These are phyloP conservation scores for Pythium brachiatum DNA, from an alignment of 352 stramenopile species.

Conservation along the genomic window DNA sequence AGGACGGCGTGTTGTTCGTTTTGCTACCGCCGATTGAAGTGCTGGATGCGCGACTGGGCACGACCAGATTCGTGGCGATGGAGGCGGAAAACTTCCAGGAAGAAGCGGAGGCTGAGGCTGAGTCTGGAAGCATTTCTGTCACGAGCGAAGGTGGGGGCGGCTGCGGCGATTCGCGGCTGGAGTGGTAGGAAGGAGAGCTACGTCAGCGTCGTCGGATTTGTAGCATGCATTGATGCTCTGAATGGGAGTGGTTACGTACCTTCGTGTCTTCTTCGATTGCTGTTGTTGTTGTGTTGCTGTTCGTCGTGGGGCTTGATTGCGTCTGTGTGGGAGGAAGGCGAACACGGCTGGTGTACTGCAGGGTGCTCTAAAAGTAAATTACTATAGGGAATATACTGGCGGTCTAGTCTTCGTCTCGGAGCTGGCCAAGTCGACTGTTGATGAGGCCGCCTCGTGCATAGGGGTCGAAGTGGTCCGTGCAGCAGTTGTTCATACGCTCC, in stretches of 20 bases:
- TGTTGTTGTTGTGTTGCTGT: too few relatives aligned
- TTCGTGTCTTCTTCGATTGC: too few relatives aligned
- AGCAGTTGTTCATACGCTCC: slow-evolving; percentile 54
- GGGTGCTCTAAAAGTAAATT: too few relatives aligned
- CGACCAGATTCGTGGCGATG: slow-evolving; percentile 25
- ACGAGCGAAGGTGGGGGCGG: slow-evolving; percentile 4
- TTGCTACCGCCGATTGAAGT: slow-evolving; percentile 71
- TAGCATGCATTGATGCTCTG: too few relatives aligned
- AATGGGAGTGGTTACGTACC: too few relatives aligned
- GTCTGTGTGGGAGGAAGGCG: too few relatives aligned
- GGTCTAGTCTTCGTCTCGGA: neutral
- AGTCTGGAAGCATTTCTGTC: neutral
- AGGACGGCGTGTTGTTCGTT: slow-evolving; percentile 69
- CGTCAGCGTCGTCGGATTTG: too few relatives aligned
- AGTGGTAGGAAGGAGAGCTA: slow-evolving; percentile 7
- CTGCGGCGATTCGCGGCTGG: slow-evolving; percentile 4
- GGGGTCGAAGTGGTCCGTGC: slow-evolving; percentile 38
- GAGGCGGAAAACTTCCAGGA: neutral
- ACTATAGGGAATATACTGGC: too few relatives aligned
- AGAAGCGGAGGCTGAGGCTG: too few relatives aligned
- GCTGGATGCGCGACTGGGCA: slow-evolving; percentile 85
- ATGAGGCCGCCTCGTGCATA: neutral
- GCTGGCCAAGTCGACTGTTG: neutral
- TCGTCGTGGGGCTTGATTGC: too few relatives aligned
- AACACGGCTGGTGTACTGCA: too few relatives aligned